Evolutionary conservation across 2,329 filamentous ascomycete genomes (phyloP), one percentile per base, ranked within the genome.

Genomic region (Truncatella angustata): DNA sequence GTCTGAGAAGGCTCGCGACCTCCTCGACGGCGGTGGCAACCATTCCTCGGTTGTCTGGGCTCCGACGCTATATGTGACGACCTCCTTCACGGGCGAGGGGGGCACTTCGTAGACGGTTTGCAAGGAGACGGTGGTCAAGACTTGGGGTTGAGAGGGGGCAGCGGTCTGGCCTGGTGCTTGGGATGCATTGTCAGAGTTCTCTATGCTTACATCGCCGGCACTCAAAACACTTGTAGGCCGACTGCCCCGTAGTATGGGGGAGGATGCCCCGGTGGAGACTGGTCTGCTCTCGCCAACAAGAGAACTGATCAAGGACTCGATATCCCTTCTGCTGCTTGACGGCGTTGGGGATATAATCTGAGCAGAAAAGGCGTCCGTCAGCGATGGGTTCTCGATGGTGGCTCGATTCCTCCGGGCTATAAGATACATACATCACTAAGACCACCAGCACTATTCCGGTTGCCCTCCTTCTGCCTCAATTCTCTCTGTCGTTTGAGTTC

Each of bases 1-100:
- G 26, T 82, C 81, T 7, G 83, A 79, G 44, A 78, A 75, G 3
- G 76, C 78, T 47, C 79, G 77, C 1, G 79, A 72, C 28, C 78
- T 75, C 30, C 78, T 73, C 24, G 80, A 73, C 52, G 77, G 73
- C 4, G 77, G 75, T 4, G 77, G 75, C 16, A 78, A 76, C 84
- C 89, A 89, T 56, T 87, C 84, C 63, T 91, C 88, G 20, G 87
- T 84, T 14, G 94, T 97, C 71, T 99, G 95, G 20, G 97, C 91
- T 51, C 86, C 92, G 74, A 97, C 97, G 78, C 90, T 97, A 77
- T 99, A 99, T 49, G 91, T 96, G 65, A 96, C 91, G 54, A 96
- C 79, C 70, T 99, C 94, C 58, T 87, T 84, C 51, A 87, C 82
- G 30, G 87, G 85, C 18, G 85, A 87, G 1, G 89, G 87, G 2